Evolutionary conservation across 148 eudicot genomes (phyloP), one percentile per base, ranked within the genome.

Genomic region (Silene conica): DNA sequence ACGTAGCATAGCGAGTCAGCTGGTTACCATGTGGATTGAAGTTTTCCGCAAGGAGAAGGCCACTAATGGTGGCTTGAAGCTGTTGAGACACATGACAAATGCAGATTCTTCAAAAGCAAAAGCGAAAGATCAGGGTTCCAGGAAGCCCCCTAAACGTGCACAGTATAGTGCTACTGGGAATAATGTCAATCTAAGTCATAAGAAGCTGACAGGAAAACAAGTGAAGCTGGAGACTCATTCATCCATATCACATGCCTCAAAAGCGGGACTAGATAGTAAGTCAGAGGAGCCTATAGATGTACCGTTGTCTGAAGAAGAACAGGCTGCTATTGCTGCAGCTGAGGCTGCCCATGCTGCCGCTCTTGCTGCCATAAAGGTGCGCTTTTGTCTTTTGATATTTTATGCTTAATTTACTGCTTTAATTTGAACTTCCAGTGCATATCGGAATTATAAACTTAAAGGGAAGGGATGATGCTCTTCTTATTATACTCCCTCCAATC

Each of bases 21-120:
- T 96, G 78, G 99, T 96, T 61, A 86, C 78, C 73, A 82, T 96
- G 79, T 96, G 99, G 99, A 79, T 96, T 81, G 97, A 96, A 80
- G 86, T 96, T 71, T 92, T 96, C 74, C 96, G 99, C 60, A 92
- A 90, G 84, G 97, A 96, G 82, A 96, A 92, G 75, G 97, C 92
- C 72, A 80, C 95, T 72, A 90, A 83, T 83, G 86, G 87, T 34
- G 88, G 93, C 59, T 81, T 83, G 57, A 92, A 87, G 83, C 68
- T 88, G 73, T 62, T 86, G 82, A 86, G 88, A 73, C 90, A 90
- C 79, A 80, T 88, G 82, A 67, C 80, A 76, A 78, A 72, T 65
- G 60, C 69, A 19, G 97, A 89, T 74, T 80, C 91, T 66, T 71
- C 76, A 41, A 95, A 84, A 81, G 83, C 82, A 67, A 92, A 81